Evolutionary conservation across 805 yeast genomes (phyloP).

Genomic region (Sporopachydermia quercuum): DNA sequence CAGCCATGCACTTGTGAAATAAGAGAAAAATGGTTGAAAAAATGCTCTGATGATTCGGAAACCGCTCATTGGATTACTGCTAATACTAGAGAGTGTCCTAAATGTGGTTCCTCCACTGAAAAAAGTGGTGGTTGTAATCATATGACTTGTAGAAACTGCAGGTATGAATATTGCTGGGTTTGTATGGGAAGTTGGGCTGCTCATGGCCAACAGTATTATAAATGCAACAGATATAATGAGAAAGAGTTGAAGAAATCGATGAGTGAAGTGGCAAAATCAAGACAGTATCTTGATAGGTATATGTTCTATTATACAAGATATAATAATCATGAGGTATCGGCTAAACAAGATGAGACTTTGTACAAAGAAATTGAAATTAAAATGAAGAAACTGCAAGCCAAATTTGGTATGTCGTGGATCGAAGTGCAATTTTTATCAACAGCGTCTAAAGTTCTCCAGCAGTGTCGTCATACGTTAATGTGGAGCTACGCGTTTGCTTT

Average conservation of each 20-base stretch:
- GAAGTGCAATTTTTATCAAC: slow-evolving; percentile 76
- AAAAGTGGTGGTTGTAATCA: slow-evolving; percentile 97
- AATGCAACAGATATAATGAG: slow-evolving; percentile 47
- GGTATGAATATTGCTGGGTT: slow-evolving; percentile 83
- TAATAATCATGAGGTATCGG: slow-evolving; percentile 61
- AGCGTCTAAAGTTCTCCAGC: slow-evolving; percentile 46
- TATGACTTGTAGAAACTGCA: slow-evolving; percentile 76
- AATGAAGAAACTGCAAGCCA: slow-evolving; percentile 52
- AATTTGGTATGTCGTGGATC: slow-evolving; percentile 60
- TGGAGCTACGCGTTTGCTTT: slow-evolving; percentile 85
- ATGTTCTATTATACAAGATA: slow-evolving; percentile 63
- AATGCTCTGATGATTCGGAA: slow-evolving; percentile 77
- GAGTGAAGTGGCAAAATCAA: slow-evolving; percentile 27
- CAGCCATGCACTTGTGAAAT: slow-evolving; percentile 70
- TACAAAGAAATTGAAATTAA: slow-evolving; percentile 46
- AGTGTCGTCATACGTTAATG: slow-evolving; percentile 63
- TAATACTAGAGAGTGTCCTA: slow-evolving; percentile 78
- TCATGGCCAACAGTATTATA: slow-evolving; percentile 51
- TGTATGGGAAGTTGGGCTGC: slow-evolving; percentile 63
- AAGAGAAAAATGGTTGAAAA: slow-evolving; percentile 56
- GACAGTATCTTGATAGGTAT: slow-evolving; percentile 44
- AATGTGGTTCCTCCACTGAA: slow-evolving; percentile 67
- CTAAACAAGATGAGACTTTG: slow-evolving; percentile 52
- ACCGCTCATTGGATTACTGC: slow-evolving; percentile 77
- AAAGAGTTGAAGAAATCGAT: slow-evolving; percentile 24